Conservation (phyloP, 768 basidiomycete genomes). For the Gloeostereum incarnatum region DNA sequence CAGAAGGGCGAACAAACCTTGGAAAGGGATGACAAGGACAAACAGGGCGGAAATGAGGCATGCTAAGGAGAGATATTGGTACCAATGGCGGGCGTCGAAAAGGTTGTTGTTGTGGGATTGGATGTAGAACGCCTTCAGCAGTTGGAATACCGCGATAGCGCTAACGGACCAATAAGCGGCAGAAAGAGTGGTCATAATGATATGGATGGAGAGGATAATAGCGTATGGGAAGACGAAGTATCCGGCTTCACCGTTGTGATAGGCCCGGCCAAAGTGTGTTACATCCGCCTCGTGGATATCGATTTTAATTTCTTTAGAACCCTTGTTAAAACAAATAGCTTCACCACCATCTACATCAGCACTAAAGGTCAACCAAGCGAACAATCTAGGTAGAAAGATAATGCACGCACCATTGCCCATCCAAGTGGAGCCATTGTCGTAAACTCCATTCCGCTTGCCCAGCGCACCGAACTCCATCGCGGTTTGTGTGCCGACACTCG, state of each 20-base stretch:
- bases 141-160: conserved; percentile 16
- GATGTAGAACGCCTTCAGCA: conserved; percentile 18
- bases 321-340: conserved; percentile 24
- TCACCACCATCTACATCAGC: conserved; percentile 23
- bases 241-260: conserved; percentile 16
- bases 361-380: too few species aligned
- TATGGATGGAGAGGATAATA: conserved; percentile 18
- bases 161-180: conserved; percentile 19
- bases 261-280: conserved; percentile 20
- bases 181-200: conserved; percentile 17
- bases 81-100: conserved; percentile 26
- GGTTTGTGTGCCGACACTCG: conserved; percentile 26
- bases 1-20: background rate
- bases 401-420: conserved; percentile 28
- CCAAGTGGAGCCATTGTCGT: conserved; percentile 36
- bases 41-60: conserved; percentile 24
- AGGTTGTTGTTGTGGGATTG: conserved; percentile 20
- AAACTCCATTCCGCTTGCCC: conserved; percentile 27
- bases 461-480: conserved; percentile 41
- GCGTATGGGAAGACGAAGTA: conserved; percentile 19
- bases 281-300: conserved; percentile 15
- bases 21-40: background rate
- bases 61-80: conserved; percentile 28
- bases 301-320: conserved; percentile 14
- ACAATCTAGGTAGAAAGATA: background rate